Evolutionary conservation across 805 yeast species (phyloP).

Genomic region (Candida vaughaniae): DNA sequence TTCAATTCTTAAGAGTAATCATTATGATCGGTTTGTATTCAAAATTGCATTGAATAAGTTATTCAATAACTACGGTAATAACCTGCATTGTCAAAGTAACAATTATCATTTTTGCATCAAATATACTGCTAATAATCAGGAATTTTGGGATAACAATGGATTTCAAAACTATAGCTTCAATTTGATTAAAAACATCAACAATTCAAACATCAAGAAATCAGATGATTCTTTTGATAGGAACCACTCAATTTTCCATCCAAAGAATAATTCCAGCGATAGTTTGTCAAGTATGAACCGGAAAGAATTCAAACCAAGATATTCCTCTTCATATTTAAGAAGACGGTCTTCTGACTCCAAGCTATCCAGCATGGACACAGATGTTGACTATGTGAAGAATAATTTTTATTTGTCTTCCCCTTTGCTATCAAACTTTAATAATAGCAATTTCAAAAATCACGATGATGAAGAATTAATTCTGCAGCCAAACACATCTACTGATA

Average conservation of each 20-base stretch:
- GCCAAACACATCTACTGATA: slow-evolving; percentile 8
- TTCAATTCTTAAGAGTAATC: slow-evolving; percentile 43
- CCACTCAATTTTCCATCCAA: slow-evolving; percentile 4
- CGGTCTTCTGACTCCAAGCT: slow-evolving; percentile 26
- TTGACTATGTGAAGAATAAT: slow-evolving; percentile 34
- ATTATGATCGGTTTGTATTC: slow-evolving; percentile 72
- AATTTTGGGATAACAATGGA: slow-evolving; percentile 78
- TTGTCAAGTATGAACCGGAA: slow-evolving; percentile 2
- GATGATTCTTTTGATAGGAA: background rate
- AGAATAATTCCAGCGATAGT: slow-evolving; percentile 2
- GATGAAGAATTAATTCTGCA: background rate
- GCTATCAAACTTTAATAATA: slow-evolving; percentile 18
- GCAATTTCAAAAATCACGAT: background rate
- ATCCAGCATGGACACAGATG: slow-evolving; percentile 10
- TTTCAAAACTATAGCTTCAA: slow-evolving; percentile 56
- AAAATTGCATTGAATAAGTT: slow-evolving; percentile 50
- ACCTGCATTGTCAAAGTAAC: slow-evolving; percentile 16
- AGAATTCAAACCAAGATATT: slow-evolving; percentile 33
- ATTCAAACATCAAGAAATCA: background rate
- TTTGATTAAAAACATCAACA: slow-evolving; percentile 27
- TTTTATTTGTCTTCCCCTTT: slow-evolving; percentile 38
- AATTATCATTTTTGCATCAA: slow-evolving; percentile 53
- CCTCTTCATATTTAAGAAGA: slow-evolving; percentile 35
- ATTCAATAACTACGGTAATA: slow-evolving; percentile 6
- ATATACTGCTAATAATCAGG: slow-evolving; percentile 48